phyloP scores from a whole-genome alignment of 2,329 filamentous ascomycete genomes.

The Pyricularia sp. region DNA sequence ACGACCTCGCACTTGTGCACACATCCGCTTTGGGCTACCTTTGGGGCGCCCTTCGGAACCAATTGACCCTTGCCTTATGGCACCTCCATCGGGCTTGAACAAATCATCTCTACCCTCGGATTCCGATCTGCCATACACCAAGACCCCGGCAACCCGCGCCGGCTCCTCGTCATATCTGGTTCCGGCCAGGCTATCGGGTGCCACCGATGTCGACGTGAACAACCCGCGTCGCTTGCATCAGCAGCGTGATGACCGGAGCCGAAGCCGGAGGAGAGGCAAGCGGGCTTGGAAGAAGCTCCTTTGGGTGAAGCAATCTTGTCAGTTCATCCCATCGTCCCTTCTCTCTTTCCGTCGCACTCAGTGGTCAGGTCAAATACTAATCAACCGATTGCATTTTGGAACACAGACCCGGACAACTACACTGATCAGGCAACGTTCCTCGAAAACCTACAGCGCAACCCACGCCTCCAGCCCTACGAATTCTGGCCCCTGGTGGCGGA shows the following conservation, averaged over 20 bases:
- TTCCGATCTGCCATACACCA: not conserved
- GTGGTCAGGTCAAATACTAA: constrained; percentile 3
- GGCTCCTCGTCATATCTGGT: not conserved
- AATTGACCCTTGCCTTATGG: constrained; percentile 2
- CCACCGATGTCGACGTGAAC: not conserved
- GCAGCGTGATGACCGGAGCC: constrained; percentile 41
- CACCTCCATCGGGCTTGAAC: constrained; percentile 4
- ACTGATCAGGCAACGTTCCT: constrained; percentile 96
- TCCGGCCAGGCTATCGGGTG: not conserved
- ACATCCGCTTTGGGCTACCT: not conserved
- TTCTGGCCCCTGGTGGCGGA: constrained; percentile 97
- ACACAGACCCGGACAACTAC: constrained; percentile 89
- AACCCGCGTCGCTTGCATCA: not conserved
- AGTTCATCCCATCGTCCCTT: constrained; percentile 18
- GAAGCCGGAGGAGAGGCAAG: constrained; percentile 55
- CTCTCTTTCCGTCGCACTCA: too few species aligned
- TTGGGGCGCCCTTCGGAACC: not conserved
- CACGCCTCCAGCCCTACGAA: constrained; percentile 86
- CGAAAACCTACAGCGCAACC: constrained; percentile 90
- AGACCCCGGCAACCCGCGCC: not conserved
- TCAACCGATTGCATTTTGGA: not conserved
- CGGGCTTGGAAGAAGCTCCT: constrained; percentile 89
- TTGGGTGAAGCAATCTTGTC: constrained; percentile 95
- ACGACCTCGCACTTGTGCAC: not conserved
- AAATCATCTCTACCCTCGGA: not conserved